Conservation (phyloP, 305 asterid species). For the Ruellia speciosa region DNA sequence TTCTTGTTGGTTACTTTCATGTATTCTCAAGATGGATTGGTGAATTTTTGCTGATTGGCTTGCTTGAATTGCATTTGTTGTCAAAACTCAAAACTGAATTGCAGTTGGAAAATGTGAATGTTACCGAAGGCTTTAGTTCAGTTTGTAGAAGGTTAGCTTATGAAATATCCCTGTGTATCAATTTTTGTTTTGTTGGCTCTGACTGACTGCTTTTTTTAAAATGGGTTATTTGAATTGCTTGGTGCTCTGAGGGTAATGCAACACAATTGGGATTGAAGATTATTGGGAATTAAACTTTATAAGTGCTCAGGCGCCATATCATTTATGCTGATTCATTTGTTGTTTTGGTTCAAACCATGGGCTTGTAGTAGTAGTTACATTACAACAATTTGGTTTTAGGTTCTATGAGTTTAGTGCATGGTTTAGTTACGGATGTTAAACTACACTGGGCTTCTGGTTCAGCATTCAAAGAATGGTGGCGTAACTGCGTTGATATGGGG, state of each 20-base stretch:
- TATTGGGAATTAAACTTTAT: neutral
- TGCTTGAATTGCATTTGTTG: too few species aligned
- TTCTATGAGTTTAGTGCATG: conserved; percentile 14
- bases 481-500: conserved; percentile 91
- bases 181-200: too few species aligned
- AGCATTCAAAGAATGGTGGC: conserved; percentile 65
- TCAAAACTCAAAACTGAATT: too few species aligned
- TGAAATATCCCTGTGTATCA: neutral
- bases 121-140: neutral
- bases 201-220: too few species aligned
- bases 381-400: neutral
- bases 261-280: neutral
- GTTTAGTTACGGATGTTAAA: conserved; percentile 7
- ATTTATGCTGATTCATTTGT: neutral
- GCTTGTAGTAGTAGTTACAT: neutral
- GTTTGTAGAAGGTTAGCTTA: neutral
- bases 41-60: neutral
- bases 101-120: conserved; percentile 6
- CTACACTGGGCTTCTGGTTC: conserved; percentile 21
- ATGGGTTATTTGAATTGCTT: too few species aligned
- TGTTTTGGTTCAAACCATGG: neutral
- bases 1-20: neutral
- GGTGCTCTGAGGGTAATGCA: neutral
- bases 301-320: too few species aligned
- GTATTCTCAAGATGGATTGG: neutral